These are phyloP conservation scores for Penicillium lividum DNA, from an alignment of 495 filamentous ascomycete genomes.

Conservation along the genomic window DNA sequence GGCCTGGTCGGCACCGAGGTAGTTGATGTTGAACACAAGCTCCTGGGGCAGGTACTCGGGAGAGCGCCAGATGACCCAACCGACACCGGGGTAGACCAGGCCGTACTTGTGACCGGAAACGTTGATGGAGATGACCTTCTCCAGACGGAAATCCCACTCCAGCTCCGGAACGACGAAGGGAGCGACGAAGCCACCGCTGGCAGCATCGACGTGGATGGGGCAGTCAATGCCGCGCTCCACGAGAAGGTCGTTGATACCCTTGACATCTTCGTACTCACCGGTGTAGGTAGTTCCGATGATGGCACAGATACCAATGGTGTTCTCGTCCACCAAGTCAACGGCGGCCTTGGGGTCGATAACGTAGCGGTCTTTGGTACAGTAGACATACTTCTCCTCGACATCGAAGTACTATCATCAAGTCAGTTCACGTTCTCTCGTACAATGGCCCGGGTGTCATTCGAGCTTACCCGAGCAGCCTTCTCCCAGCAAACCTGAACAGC, in stretches of 20 bases:
- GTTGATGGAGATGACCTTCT: constrained; percentile 88
- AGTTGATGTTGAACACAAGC: constrained; percentile 97
- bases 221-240: constrained; percentile 68
- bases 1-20: constrained; percentile 90
- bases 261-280: constrained; percentile 93
- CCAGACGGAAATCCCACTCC: constrained; percentile 84
- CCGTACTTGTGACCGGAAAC: constrained; percentile 90
- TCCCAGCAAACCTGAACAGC: constrained; percentile 97
- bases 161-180: constrained; percentile 83
- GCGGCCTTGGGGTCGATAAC: constrained; percentile 86
- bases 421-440: too few relatives aligned
- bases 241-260: constrained; percentile 83
- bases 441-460: too few relatives aligned
- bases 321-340: constrained; percentile 85
- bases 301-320: constrained; percentile 89
- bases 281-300: constrained; percentile 93
- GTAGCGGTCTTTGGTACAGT: constrained; percentile 76
- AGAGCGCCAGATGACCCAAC: constrained; percentile 87
- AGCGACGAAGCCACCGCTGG: constrained; percentile 85
- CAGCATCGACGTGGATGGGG: constrained; percentile 90
- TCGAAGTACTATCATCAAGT: constrained; percentile 66
- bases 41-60: constrained; percentile 83
- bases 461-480: constrained; percentile 69
- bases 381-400: constrained; percentile 85
- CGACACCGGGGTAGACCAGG: constrained; percentile 83